Evolutionary conservation across 805 yeast genomes (phyloP).

Genomic region (Spathaspora sp.): DNA sequence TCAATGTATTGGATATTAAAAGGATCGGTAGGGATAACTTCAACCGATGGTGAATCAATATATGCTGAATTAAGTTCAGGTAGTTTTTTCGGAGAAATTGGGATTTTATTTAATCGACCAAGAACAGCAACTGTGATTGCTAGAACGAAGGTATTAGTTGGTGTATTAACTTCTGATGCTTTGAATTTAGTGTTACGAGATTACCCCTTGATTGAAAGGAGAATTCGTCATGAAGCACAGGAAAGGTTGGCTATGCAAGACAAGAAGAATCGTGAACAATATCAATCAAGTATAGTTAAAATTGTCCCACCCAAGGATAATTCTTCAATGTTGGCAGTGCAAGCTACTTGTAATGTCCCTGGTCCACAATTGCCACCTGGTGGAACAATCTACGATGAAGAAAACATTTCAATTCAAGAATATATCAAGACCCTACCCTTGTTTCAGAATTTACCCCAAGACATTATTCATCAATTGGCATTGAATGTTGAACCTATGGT

Average conservation of each 20-base stretch:
- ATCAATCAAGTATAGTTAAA: background rate
- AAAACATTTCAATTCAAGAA: conserved; percentile 50
- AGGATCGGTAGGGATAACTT: conserved; percentile 73
- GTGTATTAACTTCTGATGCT: conserved; percentile 64
- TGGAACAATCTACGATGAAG: background rate
- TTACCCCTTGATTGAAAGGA: conserved; percentile 63
- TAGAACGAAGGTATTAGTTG: conserved; percentile 60
- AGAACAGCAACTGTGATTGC: conserved; percentile 79
- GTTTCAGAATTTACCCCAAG: conserved; percentile 53
- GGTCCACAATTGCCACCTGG: conserved; percentile 8
- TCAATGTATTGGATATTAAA: conserved; percentile 79
- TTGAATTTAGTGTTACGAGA: conserved; percentile 55
- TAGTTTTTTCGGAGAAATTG: conserved; percentile 75
- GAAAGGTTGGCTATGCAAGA: conserved; percentile 71
- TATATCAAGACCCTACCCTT: conserved; percentile 56
- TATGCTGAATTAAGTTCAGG: conserved; percentile 71
- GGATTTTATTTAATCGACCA: conserved; percentile 70
- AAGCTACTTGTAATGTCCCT: conserved; percentile 3
- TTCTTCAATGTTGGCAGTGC: conserved; percentile 6
- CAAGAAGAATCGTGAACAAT: conserved; percentile 41
- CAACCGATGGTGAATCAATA: conserved; percentile 72
- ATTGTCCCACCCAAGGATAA: background rate
- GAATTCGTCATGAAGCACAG: conserved; percentile 76
- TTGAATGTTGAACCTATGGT: conserved; percentile 55
- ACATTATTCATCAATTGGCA: conserved; percentile 62